Evolutionary conservation across 306 rosid species (phyloP).

Genomic region (Oemleria cerasiformis): DNA sequence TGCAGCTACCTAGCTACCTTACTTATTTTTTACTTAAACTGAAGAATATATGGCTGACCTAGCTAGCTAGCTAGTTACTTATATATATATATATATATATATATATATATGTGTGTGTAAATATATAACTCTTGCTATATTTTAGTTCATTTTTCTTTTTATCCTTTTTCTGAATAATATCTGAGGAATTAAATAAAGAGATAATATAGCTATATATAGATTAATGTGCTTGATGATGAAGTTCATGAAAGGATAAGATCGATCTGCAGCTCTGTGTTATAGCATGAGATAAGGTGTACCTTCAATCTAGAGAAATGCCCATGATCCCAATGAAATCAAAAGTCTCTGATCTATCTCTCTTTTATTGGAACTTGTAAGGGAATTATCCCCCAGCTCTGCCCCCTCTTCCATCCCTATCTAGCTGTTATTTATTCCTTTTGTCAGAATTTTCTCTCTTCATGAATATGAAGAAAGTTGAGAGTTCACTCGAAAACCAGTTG

Average conservation of each 20-base stretch:
- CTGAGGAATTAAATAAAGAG: neutral
- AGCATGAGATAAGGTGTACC: neutral
- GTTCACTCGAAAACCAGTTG: no score
- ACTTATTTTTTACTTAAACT: neutral
- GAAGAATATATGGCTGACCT: neutral
- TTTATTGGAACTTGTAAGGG: neutral
- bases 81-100: neutral
- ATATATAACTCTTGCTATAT: neutral
- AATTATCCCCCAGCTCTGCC: neutral
- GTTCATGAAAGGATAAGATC: neutral
- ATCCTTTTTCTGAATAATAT: neutral
- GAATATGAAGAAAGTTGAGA: no score
- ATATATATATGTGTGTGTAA: neutral
- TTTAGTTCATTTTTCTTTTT: neutral
- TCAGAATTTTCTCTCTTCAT: neutral
- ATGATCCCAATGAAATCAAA: constrained; percentile 2
- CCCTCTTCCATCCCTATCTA: neutral
- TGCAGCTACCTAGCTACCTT: neutral
- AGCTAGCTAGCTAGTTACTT: neutral
- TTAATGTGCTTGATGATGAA: neutral
- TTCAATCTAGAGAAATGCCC: neutral
- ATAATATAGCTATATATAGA: neutral
- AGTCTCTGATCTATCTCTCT: neutral
- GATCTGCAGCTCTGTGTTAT: neutral
- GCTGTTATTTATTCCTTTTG: neutral